phyloP scores from a whole-genome alignment of 2,329 filamentous ascomycete species.

The Pleomassaria siparia region DNA sequence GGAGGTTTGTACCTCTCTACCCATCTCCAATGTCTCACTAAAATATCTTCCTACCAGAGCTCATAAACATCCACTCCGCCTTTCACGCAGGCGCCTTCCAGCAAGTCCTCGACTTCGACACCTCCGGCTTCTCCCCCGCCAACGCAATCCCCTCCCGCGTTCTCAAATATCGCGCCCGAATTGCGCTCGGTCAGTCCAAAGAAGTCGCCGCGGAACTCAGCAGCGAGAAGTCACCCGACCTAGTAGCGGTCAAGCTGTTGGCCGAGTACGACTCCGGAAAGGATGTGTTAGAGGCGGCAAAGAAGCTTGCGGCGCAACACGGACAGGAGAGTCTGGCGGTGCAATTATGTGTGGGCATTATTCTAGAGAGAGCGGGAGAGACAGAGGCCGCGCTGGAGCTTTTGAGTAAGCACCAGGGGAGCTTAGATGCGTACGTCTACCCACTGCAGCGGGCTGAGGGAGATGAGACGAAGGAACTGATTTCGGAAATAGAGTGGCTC shows the following conservation, averaged over 20 bases:
- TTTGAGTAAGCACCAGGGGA: constrained; percentile 81
- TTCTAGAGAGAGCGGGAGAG: constrained; percentile 77
- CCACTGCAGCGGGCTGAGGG: neutral
- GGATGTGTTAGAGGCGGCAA: constrained; percentile 58
- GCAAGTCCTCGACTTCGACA: constrained; percentile 82
- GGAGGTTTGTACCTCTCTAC: constrained; percentile 51
- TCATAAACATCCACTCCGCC: constrained; percentile 67
- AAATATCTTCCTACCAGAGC: constrained; percentile 50
- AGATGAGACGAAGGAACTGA: constrained; percentile 1
- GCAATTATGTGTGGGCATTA: constrained; percentile 77
- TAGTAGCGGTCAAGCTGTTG: constrained; percentile 74
- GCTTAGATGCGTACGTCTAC: constrained; percentile 64
- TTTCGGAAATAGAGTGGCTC: constrained; percentile 63
- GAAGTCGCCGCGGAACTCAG: constrained; percentile 70
- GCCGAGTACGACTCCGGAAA: constrained; percentile 61
- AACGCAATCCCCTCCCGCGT: constrained; percentile 77
- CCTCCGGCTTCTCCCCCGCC: constrained; percentile 72
- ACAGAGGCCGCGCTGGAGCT: constrained; percentile 83
- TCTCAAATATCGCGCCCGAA: constrained; percentile 77
- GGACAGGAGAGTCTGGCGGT: constrained; percentile 73
- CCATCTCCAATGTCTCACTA: constrained; percentile 2
- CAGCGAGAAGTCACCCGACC: constrained; percentile 66
- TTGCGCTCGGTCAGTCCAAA: constrained; percentile 77
- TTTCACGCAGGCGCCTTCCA: constrained; percentile 81
- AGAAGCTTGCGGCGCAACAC: constrained; percentile 67